phyloP scores from a whole-genome alignment of 2,329 filamentous ascomycete genomes.

The Arthrobotrys iridis region DNA sequence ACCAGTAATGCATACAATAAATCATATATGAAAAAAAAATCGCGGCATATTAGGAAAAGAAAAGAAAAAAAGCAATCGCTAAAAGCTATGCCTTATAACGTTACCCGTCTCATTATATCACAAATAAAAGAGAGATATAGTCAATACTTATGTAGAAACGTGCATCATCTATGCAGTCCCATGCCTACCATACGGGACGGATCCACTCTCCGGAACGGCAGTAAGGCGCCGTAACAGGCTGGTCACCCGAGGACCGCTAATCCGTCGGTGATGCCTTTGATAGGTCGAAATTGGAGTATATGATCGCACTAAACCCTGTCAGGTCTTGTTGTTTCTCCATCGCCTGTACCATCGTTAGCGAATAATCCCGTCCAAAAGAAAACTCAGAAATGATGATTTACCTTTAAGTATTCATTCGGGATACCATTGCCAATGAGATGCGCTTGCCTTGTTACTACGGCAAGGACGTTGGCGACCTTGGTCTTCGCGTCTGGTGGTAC shows the following conservation, averaged over 20 bases:
- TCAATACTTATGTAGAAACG: no score
- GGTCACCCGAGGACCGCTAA: constrained; percentile 4
- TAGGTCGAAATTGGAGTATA: constrained; percentile 81
- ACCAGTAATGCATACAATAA: neutral
- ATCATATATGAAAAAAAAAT: constrained; percentile 7
- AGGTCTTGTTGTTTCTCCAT: constrained; percentile 81
- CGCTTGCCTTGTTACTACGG: constrained; percentile 88
- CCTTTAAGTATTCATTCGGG: constrained; percentile 74
- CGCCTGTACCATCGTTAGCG: constrained; percentile 65
- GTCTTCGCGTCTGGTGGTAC: constrained; percentile 64
- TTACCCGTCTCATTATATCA: constrained; percentile 22
- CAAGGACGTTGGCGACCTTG: constrained; percentile 88
- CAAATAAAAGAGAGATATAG: no score
- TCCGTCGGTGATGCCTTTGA: constrained; percentile 40
- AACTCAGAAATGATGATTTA: constrained; percentile 56
- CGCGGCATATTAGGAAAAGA: neutral
- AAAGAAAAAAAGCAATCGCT: neutral
- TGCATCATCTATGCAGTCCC: neutral
- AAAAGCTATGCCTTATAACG: constrained; percentile 26
- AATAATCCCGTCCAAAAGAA: constrained; percentile 56
- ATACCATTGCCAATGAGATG: constrained; percentile 85
- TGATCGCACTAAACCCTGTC: constrained; percentile 84
- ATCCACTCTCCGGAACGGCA: neutral
- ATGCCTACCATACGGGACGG: no score
- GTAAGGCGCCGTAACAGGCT: neutral